Evolutionary conservation across 1,284 basidiomycete species (phyloP), one percentile per base, ranked within the genome.

Genomic region (Bondarzewia mesenterica): DNA sequence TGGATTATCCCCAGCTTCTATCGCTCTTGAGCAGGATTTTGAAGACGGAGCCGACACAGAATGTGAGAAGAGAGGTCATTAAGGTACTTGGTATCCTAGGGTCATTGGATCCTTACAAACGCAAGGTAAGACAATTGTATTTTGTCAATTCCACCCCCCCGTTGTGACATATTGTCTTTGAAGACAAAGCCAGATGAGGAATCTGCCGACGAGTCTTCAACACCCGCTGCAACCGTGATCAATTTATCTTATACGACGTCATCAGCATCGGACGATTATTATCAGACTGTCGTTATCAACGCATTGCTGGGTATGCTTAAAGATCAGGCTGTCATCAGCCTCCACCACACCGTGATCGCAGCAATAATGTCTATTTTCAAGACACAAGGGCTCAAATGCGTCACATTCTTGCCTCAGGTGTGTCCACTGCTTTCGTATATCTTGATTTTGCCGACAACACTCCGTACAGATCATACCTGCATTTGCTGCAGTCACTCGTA

Each of bases 301-400:
- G 83, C 93, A 1, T 75, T 99, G 20, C 78, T 99, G 42, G 79
- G 81, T 46, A 91, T 99, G 48, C 70, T 99, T 55, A 89, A 87
- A 61, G 96, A 98, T 60, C 84, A 89, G 49, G 85, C 92, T 5
- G 73, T 95, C 54, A 86, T 77, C 60, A 82, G 75, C 53, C 85
- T 93, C 59, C 93, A 98, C 58, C 85, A 93, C 65, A 91, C 85
- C 41, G 95, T 95, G 51, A 95, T 99, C 55, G 94, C 99, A 65
- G 94, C 95, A 2, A 89, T 99, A 60, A 99, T 99, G 92, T 91
- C 94, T 52, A 98, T 99, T 54, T 99, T 99, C 78, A 93, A 95
- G 67, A 98, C 94, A 0, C 93, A 99, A 63, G 92, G 96, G 7
- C 71, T 99, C 59, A 93, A 94, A 73, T 98, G 94, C 64, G 94